Base-by-base conservation (phyloP, 1,139 yeast genomes). In the Martiniozyma asiatica region DNA sequence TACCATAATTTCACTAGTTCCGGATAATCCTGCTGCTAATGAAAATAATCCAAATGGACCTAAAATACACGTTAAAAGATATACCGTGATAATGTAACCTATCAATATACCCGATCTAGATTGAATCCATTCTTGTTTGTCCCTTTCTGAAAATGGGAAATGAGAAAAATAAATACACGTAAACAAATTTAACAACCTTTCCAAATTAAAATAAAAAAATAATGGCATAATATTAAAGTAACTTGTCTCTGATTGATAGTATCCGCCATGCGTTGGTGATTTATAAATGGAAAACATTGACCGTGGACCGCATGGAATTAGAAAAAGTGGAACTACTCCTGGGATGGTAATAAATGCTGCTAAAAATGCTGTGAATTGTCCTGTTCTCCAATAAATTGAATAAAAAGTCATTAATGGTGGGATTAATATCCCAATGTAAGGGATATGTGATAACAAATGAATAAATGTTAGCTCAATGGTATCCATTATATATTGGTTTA, bases 1-100 rank as follows among this genome's bases (percentile, higher is more conserved):
- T 4, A 13, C 26, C 12, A 26, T 35, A 10, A 35, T 11, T 14
- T 15, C 31, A 22, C 37, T 32, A 22, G 30, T 32, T 6, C 42
- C 26, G 42, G 47, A 24, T 11, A 25, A 5, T 4, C 32, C 32
- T 11, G 19, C 12, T 12, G 14, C 14, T 43, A 39, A 4, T 7
- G 24, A 26, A 3, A 34, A 10, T 2, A 20, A 14, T 4, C 78
- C 77, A 2, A 70, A 64, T 0, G 68, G 65, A 29, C 68, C 73
- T 3, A 73, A 56, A 10, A 73, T 55, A 42, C 68, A 68, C 7
- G 76, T 65, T 25, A 73, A 50, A 29, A 73, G 53, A 39, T 67
- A 69, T 1, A 76, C 78, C 20, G 68, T 58, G 24, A 68, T 46
- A 2, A 75, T 71, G 41, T 70, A 72, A 2, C 80, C 80, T 40